Base-by-base conservation (phyloP, 2,329 filamentous ascomycete genomes). In the Cadophora luteo-olivacea region DNA sequence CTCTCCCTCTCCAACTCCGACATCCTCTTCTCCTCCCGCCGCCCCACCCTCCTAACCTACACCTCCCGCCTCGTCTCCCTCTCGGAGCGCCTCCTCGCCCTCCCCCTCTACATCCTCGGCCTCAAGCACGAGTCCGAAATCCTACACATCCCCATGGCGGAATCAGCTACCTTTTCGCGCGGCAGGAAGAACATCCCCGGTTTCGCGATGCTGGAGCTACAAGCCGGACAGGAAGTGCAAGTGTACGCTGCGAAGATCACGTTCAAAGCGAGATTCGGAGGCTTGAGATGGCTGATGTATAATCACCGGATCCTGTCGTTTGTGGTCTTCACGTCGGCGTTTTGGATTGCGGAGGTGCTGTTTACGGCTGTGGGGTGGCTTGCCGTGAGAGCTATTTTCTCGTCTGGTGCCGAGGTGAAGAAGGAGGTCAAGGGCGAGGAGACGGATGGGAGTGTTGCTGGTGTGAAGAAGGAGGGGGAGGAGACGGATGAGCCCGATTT, bases 221-320 rank as follows among this genome's bases (percentile, higher is more conserved):
- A 72, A 66, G 70, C 68, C 16, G 86, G 86, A 4, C 85, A 89
- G 72, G 83, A 83, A 3, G 84, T 97, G 75, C 92, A 97, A 78
- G 87, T 97, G 6, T 97, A 97, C 78, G 82, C 82, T 24, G 89
- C 87, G 4, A 82, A 81, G 16, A 84, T 97, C 41, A 86, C 85
- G 2, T 88, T 98, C 70, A 89, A 86, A 33, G 94, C 95, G 4
- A 86, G 89, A 64, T 89, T 97, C 72, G 85, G 86, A 12, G 95
- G 95, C 0, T 79, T 97, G 69, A 84, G 91, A 61, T 96, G 92
- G 88, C 75, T 94, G 66, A 97, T 99, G 92, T 96, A 96, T 75
- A 89, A 93, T 70, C 91, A 95, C 81, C 88, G 91, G 14, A 76
- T 96, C 45, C 78, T 88, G 1, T 89, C 89, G 5, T 94, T 93